These are phyloP conservation scores for Verticillium isaacii DNA, from an alignment of 2,329 filamentous ascomycete genomes.

Conservation along the genomic window DNA sequence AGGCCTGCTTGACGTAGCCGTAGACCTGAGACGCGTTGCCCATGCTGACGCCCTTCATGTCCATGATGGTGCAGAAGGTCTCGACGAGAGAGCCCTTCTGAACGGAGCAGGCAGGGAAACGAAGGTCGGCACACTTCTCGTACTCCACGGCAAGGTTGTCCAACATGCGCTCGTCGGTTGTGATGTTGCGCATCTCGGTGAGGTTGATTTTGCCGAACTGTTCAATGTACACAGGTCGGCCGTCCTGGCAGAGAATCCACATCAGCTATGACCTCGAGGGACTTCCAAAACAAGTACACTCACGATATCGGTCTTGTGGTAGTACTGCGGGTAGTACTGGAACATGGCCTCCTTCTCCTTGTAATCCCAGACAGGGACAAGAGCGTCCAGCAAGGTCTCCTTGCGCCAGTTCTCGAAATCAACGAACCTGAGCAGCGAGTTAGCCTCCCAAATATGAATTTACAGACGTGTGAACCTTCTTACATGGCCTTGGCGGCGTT, in stretches of 20 bases:
- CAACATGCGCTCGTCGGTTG: constrained; percentile 87
- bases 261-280: background rate
- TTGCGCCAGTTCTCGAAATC: constrained; percentile 89
- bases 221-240: constrained; percentile 95
- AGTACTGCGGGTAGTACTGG: constrained; percentile 96
- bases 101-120: constrained; percentile 91
- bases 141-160: constrained; percentile 96
- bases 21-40: constrained; percentile 79
- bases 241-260: constrained; percentile 60
- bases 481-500: constrained; percentile 82
- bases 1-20: constrained; percentile 79
- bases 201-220: constrained; percentile 92
- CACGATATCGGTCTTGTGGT: constrained; percentile 92
- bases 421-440: constrained; percentile 64
- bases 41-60: constrained; percentile 89
- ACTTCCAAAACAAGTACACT: constrained; percentile 2
- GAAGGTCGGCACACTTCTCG: constrained; percentile 90
- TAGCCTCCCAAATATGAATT: background rate
- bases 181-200: constrained; percentile 86
- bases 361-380: constrained; percentile 80
- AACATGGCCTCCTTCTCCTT: constrained; percentile 78
- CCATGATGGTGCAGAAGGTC: constrained; percentile 98
- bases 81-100: constrained; percentile 86
- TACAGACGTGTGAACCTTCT: constrained; percentile 4
- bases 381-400: constrained; percentile 77